Conservation (phyloP, 169 alveolate species). For the Miamiensis avidus region DNA sequence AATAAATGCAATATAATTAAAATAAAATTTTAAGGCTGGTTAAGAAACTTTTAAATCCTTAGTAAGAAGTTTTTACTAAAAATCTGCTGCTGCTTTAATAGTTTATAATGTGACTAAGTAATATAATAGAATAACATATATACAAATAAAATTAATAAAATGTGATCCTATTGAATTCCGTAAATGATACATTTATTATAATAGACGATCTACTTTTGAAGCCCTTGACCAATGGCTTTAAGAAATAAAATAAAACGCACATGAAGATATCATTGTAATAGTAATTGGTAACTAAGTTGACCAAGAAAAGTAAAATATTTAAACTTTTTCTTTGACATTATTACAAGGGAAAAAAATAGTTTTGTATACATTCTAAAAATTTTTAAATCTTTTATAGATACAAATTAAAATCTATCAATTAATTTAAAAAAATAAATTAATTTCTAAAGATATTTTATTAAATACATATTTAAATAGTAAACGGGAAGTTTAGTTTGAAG, state of each 20-base stretch:
- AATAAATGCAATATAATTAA: background rate
- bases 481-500: background rate
- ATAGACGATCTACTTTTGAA: background rate
- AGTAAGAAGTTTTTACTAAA: constrained; percentile 81
- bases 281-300: background rate
- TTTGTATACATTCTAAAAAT: no score
- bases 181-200: no score
- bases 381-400: no score
- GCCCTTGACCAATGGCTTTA: background rate
- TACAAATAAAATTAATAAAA: no score
- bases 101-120: background rate
- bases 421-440: no score
- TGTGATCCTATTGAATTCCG: no score
- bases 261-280: background rate
- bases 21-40: constrained; percentile 65
- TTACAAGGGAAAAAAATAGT: no score
- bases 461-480: background rate
- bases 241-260: background rate
- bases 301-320: background rate
- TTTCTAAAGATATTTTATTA: no score
- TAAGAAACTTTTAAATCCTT: constrained; percentile 69
- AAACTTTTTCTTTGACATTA: background rate
- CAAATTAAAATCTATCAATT: no score
- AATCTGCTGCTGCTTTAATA: constrained; percentile 59
- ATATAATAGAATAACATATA: no score